These are phyloP conservation scores for Diaporthe australafricana DNA, from an alignment of 2,329 filamentous ascomycete genomes.

Conservation along the genomic window DNA sequence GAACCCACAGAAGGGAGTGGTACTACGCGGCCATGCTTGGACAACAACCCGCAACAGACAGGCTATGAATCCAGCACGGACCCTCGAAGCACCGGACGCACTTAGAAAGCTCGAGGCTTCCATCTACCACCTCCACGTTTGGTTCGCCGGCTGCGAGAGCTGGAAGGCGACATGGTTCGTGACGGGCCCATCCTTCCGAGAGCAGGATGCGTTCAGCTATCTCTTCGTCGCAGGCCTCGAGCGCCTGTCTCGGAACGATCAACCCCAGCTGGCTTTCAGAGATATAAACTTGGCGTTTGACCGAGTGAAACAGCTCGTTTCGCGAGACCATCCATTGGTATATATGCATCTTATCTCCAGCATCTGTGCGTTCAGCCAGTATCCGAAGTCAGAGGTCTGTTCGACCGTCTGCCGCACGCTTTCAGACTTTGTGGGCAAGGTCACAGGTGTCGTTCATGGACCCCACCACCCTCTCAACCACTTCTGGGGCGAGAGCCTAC, in stretches of 20 bases:
- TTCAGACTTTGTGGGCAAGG: background rate
- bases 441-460: constrained; percentile 7
- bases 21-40: too few relatives aligned
- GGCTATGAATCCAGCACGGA: too few relatives aligned
- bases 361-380: constrained; percentile 1
- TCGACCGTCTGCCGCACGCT: constrained; percentile 6
- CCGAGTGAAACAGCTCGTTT: background rate
- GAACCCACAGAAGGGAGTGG: background rate
- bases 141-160: background rate
- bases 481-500: background rate
- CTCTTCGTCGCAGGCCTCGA: constrained; percentile 25
- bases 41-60: background rate
- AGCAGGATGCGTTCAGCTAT: background rate
- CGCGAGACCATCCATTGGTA: constrained; percentile 2
- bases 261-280: constrained; percentile 1
- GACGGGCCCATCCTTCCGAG: background rate
- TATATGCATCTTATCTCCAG: constrained; percentile 3
- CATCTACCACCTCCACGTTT: background rate
- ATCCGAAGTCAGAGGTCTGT: constrained; percentile 17
- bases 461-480: constrained; percentile 6
- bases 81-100: constrained; percentile 15
- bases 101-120: constrained; percentile 10
- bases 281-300: constrained; percentile 26
- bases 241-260: background rate
- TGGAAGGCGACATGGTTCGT: background rate